Evolutionary conservation across 2,329 filamentous ascomycete species (phyloP), one percentile per base, ranked within the genome.

Genomic region (Aspergillus texensis): DNA sequence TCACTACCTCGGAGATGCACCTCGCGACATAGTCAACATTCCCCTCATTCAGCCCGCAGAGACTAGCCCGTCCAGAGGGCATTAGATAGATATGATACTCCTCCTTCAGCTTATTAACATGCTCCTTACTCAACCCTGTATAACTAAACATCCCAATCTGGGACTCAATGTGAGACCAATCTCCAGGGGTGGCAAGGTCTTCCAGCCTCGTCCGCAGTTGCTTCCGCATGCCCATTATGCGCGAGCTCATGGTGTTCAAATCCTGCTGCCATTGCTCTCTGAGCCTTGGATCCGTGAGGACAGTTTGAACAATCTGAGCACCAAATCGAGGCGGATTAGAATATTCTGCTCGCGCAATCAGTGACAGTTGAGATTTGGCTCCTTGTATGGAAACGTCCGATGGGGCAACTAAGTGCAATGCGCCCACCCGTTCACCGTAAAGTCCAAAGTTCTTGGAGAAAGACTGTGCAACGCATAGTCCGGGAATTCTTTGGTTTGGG

Each of bases 341-440:
- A 21, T 73, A 65, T 59, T 76, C 74, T 21, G 68, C 66, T 6
- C 78, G 70, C n/a, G 67, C 54, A 26, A 77, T 53, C 1, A n/a
- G 24, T 19, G 48, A 53, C 14, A 69, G 28, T 4, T 65, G 36
- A 19, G 60, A 45, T 45, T 45, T 34, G 11, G 65, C 62, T 11
- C 63, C 64, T 24, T 57, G 32, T 19, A 54, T 26, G 5, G 66
- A 66, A 14, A 63, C 8, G 16, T 24, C 19, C 1, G 30, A 19
- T 1, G 64, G 61, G 14, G 62, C 60, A 8, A 73, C 60, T 5
- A 73, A 52, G 81, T 96, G 93, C 85, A 96, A 93, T 82, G 90
- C 93, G 61, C 93, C 93, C 24, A 92, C 92, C 69, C 93, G 91
- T 84, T 97, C 91, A 71, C 93, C 93, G 76, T 97, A 97, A 21